Evolutionary conservation across 2,329 filamentous ascomycete species (phyloP).

Genomic region (Plenodomus lindquistii): DNA sequence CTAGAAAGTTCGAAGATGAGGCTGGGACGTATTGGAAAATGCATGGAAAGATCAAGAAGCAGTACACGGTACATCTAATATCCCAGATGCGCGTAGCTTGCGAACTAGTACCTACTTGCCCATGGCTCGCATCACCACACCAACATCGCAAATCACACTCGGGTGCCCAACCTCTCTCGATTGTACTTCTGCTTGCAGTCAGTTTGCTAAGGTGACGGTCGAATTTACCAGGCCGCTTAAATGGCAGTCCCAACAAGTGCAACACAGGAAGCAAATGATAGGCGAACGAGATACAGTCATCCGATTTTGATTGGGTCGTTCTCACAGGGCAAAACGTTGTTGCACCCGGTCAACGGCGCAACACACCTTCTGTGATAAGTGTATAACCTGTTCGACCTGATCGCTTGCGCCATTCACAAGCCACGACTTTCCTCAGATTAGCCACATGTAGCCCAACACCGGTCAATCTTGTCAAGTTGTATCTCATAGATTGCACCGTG

Average conservation of each 20-base stretch:
- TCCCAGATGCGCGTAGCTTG: no score
- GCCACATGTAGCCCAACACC: no score
- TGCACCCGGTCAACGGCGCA: neutral
- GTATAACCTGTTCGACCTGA: constrained; percentile 10
- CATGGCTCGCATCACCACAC: neutral
- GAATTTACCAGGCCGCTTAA: constrained; percentile 3
- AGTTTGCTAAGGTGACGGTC: constrained; percentile 6
- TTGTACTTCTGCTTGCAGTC: constrained; percentile 19
- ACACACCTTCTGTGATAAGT: constrained; percentile 3
- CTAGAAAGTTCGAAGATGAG: no score
- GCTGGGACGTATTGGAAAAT: no score
- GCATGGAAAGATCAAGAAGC: no score
- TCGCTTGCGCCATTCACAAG: constrained; percentile 12
- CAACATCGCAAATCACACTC: neutral
- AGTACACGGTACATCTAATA: no score
- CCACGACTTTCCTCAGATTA: constrained; percentile 2
- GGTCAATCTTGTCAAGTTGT: neutral
- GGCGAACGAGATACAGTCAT: neutral
- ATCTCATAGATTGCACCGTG: neutral
- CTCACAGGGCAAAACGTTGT: constrained; percentile 10
- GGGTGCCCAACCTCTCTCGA: neutral
- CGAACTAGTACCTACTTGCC: no score
- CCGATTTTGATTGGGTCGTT: constrained; percentile 15
- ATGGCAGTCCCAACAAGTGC: constrained; percentile 5
- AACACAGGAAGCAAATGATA: constrained; percentile 8